Conservation (phyloP, 2,329 filamentous ascomycete species). For the Hirsutella minnesotensis region DNA sequence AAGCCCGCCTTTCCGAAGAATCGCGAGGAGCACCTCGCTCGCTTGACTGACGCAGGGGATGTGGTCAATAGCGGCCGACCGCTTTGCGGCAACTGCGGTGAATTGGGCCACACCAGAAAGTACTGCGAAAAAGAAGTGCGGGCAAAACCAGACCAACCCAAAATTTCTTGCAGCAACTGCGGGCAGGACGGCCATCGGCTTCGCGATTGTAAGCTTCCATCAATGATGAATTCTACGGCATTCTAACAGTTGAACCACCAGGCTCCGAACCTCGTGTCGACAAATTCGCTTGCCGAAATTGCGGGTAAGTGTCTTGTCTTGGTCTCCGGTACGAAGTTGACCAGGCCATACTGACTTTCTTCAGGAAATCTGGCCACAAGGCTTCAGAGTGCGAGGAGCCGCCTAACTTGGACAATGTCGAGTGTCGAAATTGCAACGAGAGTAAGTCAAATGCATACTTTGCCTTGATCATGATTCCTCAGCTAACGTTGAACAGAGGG, state of each 20-base stretch:
- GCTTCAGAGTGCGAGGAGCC: conserved; percentile 43
- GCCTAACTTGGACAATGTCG: conserved; percentile 48
- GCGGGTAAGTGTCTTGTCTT: conserved; percentile 29
- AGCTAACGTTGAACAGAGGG: conserved; percentile 29
- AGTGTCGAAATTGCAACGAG: conserved; percentile 54
- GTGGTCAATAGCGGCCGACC: conserved; percentile 45
- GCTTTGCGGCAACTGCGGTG: conserved; percentile 52
- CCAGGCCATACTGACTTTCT: conserved; percentile 4
- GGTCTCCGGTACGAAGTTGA: no score
- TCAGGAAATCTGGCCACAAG: conserved; percentile 37
- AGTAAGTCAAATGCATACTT: conserved; percentile 28
- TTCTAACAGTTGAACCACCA: no score
- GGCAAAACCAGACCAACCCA: conserved; percentile 30
- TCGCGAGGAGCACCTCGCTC: conserved; percentile 46
- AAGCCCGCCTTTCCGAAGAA: conserved; percentile 46
- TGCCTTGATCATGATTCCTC: neutral
- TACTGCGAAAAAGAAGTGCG: conserved; percentile 45
- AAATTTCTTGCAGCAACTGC: conserved; percentile 55
- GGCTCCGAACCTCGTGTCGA: conserved; percentile 49
- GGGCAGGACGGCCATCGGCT: conserved; percentile 50
- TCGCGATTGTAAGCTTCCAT: conserved; percentile 45
- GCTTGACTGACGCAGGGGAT: conserved; percentile 55
- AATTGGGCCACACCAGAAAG: conserved; percentile 51
- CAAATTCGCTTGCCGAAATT: conserved; percentile 58
- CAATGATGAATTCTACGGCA: neutral